Evolutionary conservation across 2,329 filamentous ascomycete genomes (phyloP), one percentile per base, ranked within the genome.

Genomic region (Penicillium vulpinum): DNA sequence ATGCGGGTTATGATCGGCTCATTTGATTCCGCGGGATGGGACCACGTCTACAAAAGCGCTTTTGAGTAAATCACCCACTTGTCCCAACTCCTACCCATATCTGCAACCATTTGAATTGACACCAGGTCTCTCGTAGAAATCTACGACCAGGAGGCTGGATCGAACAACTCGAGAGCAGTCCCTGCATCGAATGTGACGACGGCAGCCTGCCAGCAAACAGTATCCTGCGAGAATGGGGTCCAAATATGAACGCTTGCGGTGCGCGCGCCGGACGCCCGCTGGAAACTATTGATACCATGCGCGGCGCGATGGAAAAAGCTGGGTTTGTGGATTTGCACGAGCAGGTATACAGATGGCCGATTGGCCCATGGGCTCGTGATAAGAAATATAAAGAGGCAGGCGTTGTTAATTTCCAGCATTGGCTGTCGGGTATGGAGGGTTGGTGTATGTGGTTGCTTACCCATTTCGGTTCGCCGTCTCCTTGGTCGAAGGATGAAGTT

Each of bases 401-500:
- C 0, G 4, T 47, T 1, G 36, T 50, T 3, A 49, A 54, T 41
- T 40, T 29, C 29, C 44, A 54, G 28, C 52, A 54, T 35, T 54
- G 52, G 52, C 3, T 50, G 24, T 22, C 35, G n/a, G 52, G 52
- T 18, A 40, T 50, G 35, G 52, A 54, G 52, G 52, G 36, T 10
- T 49, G 33, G 24, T 45, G 44, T 7, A 36, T 57, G 31, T 41
- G 33, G 24, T n/a, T 57, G 11, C 39, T 57, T 6, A 57, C 56
- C 1, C 43, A 41, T 15, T 57, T 33, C 39, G 56, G 56, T 33
- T 39, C 16, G 9, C 56, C 56, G 10, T 3, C 29, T 11, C 56
- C 56, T n/a, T 55, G 56, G 56, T 26, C 39, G 2, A 44, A 50
- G n/a, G 56, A 55, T 13, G 56, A 57, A 13, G 56, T 57, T 15